Percentiles rank a stretch among this genome's conserved stretches.
These are phyloP conservation scores for Quercus gilva DNA, from an alignment of 306 rosid genomes.

Conservation along the genomic window DNA sequence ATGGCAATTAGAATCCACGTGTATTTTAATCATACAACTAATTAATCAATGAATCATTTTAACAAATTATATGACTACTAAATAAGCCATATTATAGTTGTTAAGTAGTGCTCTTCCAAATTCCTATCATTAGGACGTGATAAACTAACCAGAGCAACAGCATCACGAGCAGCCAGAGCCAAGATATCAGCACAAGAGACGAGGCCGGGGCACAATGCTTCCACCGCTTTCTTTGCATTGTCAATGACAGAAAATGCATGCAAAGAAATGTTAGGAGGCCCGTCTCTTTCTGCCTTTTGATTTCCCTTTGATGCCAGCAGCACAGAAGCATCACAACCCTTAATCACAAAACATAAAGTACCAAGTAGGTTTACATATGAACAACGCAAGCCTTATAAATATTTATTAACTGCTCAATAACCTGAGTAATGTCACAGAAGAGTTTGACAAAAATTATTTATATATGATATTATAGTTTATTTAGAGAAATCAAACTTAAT, in stretches of 20 bases:
- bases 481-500: no score
- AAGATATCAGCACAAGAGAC: conserved; percentile 56
- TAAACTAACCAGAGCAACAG: conserved; percentile 39
- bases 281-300: conserved; percentile 54
- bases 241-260: conserved; percentile 51
- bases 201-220: conserved; percentile 49
- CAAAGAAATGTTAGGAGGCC: conserved; percentile 47
- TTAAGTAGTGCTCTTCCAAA: not conserved
- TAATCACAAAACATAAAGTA: not conserved
- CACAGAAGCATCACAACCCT: conserved; percentile 61
- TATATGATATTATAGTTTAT: no score
- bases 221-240: conserved; percentile 48
- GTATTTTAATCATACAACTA: no score
- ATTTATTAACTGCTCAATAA: no score
- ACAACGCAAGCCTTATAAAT: not conserved
- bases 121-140: not conserved
- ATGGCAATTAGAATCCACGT: no score
- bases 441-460: no score
- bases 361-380: not conserved
- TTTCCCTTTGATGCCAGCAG: conserved; percentile 41
- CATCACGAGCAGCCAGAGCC: conserved; percentile 58
- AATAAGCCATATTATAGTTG: not conserved
- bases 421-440: no score
- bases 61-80: no score
- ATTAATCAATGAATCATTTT: no score